Evolutionary conservation across 805 yeast species (phyloP), one percentile per base, ranked within the genome.

Genomic region (Kockiozyma suomiensis): DNA sequence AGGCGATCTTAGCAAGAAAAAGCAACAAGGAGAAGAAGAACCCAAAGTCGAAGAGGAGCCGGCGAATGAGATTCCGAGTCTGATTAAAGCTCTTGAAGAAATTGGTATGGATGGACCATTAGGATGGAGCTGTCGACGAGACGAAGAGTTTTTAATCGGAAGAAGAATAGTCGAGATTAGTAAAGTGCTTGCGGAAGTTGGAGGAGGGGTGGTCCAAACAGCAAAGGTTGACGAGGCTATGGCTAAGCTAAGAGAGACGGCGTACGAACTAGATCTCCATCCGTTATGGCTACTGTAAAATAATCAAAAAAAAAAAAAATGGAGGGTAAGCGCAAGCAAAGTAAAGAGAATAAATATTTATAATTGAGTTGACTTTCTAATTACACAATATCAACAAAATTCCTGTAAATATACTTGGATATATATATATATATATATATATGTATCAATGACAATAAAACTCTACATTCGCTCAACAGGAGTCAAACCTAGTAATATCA

Each of bases 391-490:
- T 12, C 42, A 38, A 15, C 5, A 38, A 33, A 38, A 3, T 38
- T 13, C 19, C 5, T 10, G 41, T n/a, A n/a, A n/a, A n/a, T n/a
- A n/a, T n/a, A n/a, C n/a, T n/a, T n/a, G n/a, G n/a, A n/a, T n/a
- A n/a, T n/a, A n/a, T n/a, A n/a, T n/a, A n/a, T n/a, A n/a, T n/a
- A n/a, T 5, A n/a, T 6, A 12, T 19, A 10, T 5, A 12, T 7
- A 12, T 7, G 19, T 38, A 38, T 10, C 19, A n/a, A 38, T 6
- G 15, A 12, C n/a, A n/a, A n/a, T 8, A 23, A 43, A 8, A 50
- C 19, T 38, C 77, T 80, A 93, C 98, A 93, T 93, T 83, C 98
- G 87, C 70, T 93, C 97, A 64, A 94, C 98, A n/a, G 99, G 98
- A 47, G 97, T 91, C 73, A 94, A 81, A 58, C 97, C 97, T 71